phyloP scores from a whole-genome alignment of 2,329 filamentous ascomycete genomes.

The Tolypocladium paradoxum region DNA sequence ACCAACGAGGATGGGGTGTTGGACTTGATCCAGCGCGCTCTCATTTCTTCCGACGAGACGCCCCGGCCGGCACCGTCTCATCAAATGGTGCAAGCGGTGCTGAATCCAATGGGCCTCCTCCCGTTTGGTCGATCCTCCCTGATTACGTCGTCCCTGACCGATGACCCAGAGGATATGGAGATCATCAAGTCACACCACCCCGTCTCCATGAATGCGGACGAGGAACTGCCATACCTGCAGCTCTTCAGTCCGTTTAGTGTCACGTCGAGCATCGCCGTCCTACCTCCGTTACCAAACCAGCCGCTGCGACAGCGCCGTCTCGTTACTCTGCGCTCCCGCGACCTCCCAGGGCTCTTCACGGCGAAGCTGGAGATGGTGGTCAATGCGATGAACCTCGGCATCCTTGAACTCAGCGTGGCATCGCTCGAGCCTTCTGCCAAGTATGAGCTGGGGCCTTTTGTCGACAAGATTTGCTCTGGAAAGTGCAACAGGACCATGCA shows the following conservation, averaged over 20 bases:
- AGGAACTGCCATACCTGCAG: constrained; percentile 59
- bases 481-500: constrained; percentile 33
- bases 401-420: constrained; percentile 42
- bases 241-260: constrained; percentile 60
- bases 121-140: constrained; percentile 33
- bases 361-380: constrained; percentile 49
- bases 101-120: constrained; percentile 40
- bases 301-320: constrained; percentile 41
- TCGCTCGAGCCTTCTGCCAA: constrained; percentile 47
- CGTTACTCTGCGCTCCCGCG: constrained; percentile 37
- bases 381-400: constrained; percentile 37
- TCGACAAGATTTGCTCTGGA: constrained; percentile 30
- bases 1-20: constrained; percentile 27
- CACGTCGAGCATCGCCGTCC: constrained; percentile 38
- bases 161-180: constrained; percentile 23
- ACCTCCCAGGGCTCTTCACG: constrained; percentile 41
- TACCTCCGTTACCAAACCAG: constrained; percentile 23
- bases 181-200: constrained; percentile 53
- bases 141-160: constrained; percentile 11
- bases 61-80: constrained; percentile 19
- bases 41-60: constrained; percentile 23
- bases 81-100: constrained; percentile 35
- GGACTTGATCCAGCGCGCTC: constrained; percentile 27
- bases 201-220: constrained; percentile 46
- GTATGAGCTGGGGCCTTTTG: constrained; percentile 44